Conservation (phyloP, 345 rosid genomes). For the Rhodomyrtus tomentosa region DNA sequence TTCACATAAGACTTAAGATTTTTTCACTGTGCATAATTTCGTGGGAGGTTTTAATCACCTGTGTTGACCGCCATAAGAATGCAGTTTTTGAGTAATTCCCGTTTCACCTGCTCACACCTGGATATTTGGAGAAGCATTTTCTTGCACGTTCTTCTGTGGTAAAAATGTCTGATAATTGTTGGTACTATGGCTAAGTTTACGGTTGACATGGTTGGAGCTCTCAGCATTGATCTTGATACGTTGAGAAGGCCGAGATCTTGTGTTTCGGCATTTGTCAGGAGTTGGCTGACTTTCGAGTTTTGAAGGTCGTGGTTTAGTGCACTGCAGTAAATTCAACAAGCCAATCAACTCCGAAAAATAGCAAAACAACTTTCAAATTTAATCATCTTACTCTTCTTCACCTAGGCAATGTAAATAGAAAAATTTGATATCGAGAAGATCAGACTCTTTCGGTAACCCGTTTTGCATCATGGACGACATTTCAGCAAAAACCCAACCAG, state of each 20-base stretch:
- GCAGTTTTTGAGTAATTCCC: neutral
- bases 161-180: constrained; percentile 17
- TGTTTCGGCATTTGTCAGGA: constrained; percentile 12
- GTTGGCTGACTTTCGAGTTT: constrained; percentile 34
- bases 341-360: neutral
- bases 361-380: neutral
- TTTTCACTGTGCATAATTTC: neutral
- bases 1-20: neutral
- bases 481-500: neutral
- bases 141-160: constrained; percentile 33
- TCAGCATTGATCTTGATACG: constrained; percentile 18
- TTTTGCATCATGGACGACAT: neutral
- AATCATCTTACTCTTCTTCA: neutral
- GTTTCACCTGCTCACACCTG: neutral
- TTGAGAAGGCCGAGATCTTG: constrained; percentile 22
- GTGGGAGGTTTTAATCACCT: neutral
- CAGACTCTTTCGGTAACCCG: neutral
- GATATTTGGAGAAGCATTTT: constrained; percentile 69
- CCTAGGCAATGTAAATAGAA: neutral
- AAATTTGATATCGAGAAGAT: neutral
- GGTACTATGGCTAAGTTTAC: constrained; percentile 20
- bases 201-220: constrained; percentile 15
- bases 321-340: constrained; percentile 25
- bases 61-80: neutral
- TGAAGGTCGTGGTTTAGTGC: constrained; percentile 28